Conservation (phyloP, 2,329 filamentous ascomycete species). For the Cryphonectria japonica region DNA sequence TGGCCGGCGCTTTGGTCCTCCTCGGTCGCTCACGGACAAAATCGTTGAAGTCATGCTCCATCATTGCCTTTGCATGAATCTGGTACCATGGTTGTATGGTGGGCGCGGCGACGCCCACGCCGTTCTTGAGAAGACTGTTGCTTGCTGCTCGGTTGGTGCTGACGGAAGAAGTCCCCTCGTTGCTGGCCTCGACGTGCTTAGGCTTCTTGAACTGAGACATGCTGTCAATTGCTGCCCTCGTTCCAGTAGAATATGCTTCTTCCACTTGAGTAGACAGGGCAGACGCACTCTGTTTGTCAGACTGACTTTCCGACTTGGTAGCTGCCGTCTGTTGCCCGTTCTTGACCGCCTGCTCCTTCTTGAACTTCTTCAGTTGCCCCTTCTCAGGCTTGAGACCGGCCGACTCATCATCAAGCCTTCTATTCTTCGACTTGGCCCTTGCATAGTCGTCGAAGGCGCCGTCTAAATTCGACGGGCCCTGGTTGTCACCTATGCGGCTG, state of each 20-base stretch:
- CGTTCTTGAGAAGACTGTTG: neutral
- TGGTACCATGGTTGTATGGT: slow-evolving; percentile 22
- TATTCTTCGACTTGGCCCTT: slow-evolving; percentile 8
- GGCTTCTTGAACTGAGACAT: slow-evolving; percentile 22
- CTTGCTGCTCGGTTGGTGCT: neutral
- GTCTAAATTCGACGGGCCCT: slow-evolving; percentile 8
- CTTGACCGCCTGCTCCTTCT: slow-evolving; percentile 17
- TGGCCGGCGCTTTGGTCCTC: neutral
- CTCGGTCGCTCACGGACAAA: slow-evolving; percentile 14
- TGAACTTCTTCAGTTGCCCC: slow-evolving; percentile 18
- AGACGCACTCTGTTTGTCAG: slow-evolving; percentile 3
- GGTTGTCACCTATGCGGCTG: neutral
- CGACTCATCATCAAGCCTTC: slow-evolving; percentile 9
- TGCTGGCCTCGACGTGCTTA: neutral
- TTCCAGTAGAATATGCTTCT: slow-evolving; percentile 7
- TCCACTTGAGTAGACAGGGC: neutral
- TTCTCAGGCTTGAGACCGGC: neutral
- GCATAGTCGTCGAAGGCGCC: slow-evolving; percentile 21
- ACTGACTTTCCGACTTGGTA: neutral
- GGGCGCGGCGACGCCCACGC: neutral
- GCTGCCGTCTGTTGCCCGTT: slow-evolving; percentile 2
- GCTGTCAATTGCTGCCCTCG: slow-evolving; percentile 10
- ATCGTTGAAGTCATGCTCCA: slow-evolving; percentile 24
- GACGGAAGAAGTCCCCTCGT: neutral
- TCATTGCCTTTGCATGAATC: slow-evolving; percentile 23